These are phyloP conservation scores for Termitomyces sp. DNA, from an alignment of 768 basidiomycete genomes.

Conservation along the genomic window DNA sequence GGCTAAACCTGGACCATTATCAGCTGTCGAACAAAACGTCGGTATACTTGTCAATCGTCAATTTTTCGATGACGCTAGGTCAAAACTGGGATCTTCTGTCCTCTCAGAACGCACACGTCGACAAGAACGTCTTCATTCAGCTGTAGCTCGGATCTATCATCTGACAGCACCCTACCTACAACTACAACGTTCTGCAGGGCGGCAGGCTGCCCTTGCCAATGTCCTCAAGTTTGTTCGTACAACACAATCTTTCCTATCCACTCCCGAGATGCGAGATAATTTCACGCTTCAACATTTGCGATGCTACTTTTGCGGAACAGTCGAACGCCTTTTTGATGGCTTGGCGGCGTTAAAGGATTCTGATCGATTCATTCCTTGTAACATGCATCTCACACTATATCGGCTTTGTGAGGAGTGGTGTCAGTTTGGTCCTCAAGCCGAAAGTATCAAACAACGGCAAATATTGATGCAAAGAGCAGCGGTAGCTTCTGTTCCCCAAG, in stretches of 20 bases:
- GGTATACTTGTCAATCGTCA: slow-evolving; percentile 44
- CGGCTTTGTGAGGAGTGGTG: slow-evolving; percentile 93
- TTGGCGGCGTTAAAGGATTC: slow-evolving; percentile 63
- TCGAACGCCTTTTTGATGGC: slow-evolving; percentile 82
- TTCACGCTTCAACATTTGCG: slow-evolving; percentile 75
- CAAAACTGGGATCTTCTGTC: slow-evolving; percentile 38
- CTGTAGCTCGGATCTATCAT: slow-evolving; percentile 84
- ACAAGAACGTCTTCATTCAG: slow-evolving; percentile 77
- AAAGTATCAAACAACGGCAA: slow-evolving; percentile 64
- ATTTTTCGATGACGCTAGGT: slow-evolving; percentile 55
- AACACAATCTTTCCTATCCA: slow-evolving; percentile 72
- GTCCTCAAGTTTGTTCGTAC: slow-evolving; percentile 84
- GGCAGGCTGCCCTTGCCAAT: slow-evolving; percentile 68
- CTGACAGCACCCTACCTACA: slow-evolving; percentile 76
- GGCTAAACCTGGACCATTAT: slow-evolving; percentile 32
- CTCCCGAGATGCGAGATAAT: slow-evolving; percentile 67
- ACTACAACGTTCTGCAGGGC: slow-evolving; percentile 59
- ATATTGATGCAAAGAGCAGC: slow-evolving; percentile 68
- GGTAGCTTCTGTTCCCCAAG: slow-evolving; percentile 47
- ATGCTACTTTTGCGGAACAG: slow-evolving; percentile 85
- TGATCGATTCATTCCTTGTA: slow-evolving; percentile 69
- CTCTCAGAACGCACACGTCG: slow-evolving; percentile 55
- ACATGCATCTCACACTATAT: slow-evolving; percentile 76
- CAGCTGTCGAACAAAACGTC: slow-evolving; percentile 30
- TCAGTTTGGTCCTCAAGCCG: slow-evolving; percentile 71